phyloP scores from a whole-genome alignment of 352 stramenopile species.

The Globisporangium splendens region DNA sequence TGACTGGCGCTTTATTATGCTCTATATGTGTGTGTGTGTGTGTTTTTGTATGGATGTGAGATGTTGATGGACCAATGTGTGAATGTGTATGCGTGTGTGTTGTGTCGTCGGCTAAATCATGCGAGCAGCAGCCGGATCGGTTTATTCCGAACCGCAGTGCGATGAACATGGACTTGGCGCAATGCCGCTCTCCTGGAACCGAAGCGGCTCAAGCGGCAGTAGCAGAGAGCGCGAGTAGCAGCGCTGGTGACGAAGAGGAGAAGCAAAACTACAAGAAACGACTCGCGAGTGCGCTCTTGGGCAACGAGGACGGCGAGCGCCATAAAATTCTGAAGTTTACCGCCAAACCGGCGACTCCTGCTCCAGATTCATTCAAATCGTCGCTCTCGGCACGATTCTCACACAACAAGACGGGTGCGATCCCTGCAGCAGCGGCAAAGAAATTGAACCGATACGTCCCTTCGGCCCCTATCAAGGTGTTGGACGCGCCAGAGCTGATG shows the following conservation, averaged over 20 bases:
- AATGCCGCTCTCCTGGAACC: slow-evolving; percentile 63
- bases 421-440: slow-evolving; percentile 63
- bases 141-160: slow-evolving; percentile 86
- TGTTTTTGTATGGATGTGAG: not conserved
- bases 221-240: not conserved
- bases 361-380: slow-evolving; percentile 93
- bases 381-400: slow-evolving; percentile 92
- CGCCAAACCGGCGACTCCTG: slow-evolving; percentile 93
- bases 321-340: slow-evolving; percentile 98
- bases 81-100: not conserved
- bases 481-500: slow-evolving; percentile 97
- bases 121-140: slow-evolving; percentile 46
- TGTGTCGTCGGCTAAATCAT: slow-evolving; percentile 4
- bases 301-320: slow-evolving; percentile 64
- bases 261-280: slow-evolving; percentile 83
- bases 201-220: slow-evolving; percentile 37
- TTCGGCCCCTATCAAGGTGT: slow-evolving; percentile 92
- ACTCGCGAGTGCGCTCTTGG: slow-evolving; percentile 78
- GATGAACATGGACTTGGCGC: slow-evolving; percentile 82
- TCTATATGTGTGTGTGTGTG: too few relatives aligned
- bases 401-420: slow-evolving; percentile 91
- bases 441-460: slow-evolving; percentile 95
- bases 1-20: too few relatives aligned
- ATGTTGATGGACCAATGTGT: not conserved
- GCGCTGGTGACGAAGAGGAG: slow-evolving; percentile 53